Percentiles rank a stretch among this genome's conserved stretches.
Evolutionary conservation across 139 green algal species (phyloP).

Genomic region (Closterium sp.): DNA sequence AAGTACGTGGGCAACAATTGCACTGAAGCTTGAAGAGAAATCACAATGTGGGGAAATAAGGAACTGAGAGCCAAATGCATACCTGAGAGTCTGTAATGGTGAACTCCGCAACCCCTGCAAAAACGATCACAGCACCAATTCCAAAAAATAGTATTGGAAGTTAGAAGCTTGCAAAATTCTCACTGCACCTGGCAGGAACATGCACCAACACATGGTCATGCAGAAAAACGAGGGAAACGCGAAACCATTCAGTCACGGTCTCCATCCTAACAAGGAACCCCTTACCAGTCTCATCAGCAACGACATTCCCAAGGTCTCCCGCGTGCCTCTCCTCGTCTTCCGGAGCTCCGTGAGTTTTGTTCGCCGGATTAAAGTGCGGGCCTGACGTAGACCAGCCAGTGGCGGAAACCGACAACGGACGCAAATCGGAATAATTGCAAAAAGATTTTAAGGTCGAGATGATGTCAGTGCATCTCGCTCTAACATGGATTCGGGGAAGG

Average conservation of each 20-base stretch:
- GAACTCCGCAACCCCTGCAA: constrained; percentile 8
- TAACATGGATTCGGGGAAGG: background rate
- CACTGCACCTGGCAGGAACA: no score
- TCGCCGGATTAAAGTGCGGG: constrained; percentile 59
- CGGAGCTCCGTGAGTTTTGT: constrained; percentile 54
- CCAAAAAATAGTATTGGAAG: no score
- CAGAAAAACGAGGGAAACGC: no score
- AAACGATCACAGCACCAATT: background rate
- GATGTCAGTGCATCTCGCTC: background rate
- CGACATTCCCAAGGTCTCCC: constrained; percentile 59
- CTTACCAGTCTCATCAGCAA: constrained; percentile 37
- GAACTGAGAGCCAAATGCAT: background rate
- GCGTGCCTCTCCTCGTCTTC: constrained; percentile 54
- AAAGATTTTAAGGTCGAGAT: background rate
- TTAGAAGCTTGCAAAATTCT: no score
- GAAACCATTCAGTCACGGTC: no score
- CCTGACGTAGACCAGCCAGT: constrained; percentile 8
- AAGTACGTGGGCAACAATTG: background rate
- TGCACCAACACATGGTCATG: no score
- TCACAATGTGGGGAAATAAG: background rate
- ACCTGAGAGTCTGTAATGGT: constrained; percentile 14
- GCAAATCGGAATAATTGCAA: background rate
- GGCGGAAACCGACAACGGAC: background rate
- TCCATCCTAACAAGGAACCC: no score
- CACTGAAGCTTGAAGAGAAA: background rate